Evolutionary conservation across 805 yeast species (phyloP), one percentile per base, ranked within the genome.

Genomic region (Nakazawaea molendinolei): DNA sequence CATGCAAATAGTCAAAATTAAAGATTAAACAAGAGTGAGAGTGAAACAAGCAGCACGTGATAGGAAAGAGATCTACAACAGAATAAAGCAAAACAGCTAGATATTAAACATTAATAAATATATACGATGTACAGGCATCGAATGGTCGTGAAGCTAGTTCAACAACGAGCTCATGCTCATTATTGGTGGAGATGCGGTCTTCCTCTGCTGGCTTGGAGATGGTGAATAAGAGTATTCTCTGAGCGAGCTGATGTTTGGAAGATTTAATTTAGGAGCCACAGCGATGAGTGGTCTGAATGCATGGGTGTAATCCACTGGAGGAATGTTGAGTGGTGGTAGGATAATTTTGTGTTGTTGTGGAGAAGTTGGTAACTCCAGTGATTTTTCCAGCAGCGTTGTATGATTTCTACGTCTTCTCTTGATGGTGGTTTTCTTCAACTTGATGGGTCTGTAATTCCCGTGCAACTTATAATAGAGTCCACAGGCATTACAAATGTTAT

Each of bases 401-500:
- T n/a, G 12, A n/a, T 16, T 17, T 47, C 92, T 67, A 44, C 76
- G 79, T 39, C 95, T 65, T 47, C 95, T 69, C 54, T 82, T 83
- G 44, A 85, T 84, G 28, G 84, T 76, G 38, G 69, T 66, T 46
- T 79, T 71, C 48, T 82, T 81, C 82, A 84, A 71, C 40, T 74
- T 74, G 13, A 76, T 77, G 2, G 95, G 95, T 33, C 95, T 65
- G 48, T 81, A 87, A 26, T 65, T 64, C 1, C 90, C 89, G 50
- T 84, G 94, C 28, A 86, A 66, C 40, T 77, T 64, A 55, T 75
- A 79, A 55, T 85, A 86, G 21, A 86, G 59, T 3, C 87, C 95
- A 60, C 95, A 85, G 1, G 95, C 95, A 50, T 85, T 85, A 63
- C 95, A 85, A 17, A 86, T 84, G 18, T 87, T 81, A 48, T 84